phyloP scores from a whole-genome alignment of 2,329 filamentous ascomycete species.

The Dactylellina haptotyla region DNA sequence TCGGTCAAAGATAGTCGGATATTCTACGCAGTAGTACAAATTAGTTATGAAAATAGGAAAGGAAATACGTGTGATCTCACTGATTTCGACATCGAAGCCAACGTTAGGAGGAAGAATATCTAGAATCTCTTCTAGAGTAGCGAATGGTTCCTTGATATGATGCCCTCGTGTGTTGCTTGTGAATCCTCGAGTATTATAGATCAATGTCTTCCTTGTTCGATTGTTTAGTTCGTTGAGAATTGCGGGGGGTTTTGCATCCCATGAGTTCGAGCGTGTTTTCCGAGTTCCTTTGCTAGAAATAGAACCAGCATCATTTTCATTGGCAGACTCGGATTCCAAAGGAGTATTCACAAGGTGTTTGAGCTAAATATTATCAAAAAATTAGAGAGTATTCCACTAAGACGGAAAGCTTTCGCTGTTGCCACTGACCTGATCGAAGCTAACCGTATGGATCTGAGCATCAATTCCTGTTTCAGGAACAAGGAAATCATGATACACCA shows the following conservation, averaged over 20 bases:
- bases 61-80: not conserved
- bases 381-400: not conserved
- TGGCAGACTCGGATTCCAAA: not conserved
- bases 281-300: not conserved
- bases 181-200: constrained; percentile 90
- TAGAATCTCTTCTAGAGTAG: constrained; percentile 93
- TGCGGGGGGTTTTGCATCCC: constrained; percentile 69
- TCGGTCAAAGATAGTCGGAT: constrained; percentile 95
- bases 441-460: constrained; percentile 88
- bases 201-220: constrained; percentile 94
- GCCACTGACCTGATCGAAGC: constrained; percentile 68
- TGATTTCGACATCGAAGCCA: constrained; percentile 98
- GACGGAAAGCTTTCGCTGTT: not conserved
- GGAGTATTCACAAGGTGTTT: not conserved
- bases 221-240: constrained; percentile 70
- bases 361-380: not conserved
- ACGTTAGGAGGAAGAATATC: constrained; percentile 80
- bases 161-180: constrained; percentile 94
- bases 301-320: not conserved
- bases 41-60: not conserved
- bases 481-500: constrained; percentile 98
- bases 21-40: constrained; percentile 65
- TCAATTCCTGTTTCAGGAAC: constrained; percentile 98
- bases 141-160: constrained; percentile 95
- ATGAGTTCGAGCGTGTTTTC: constrained; percentile 64